Base-by-base conservation (phyloP, 2,329 filamentous ascomycete species). In the Fusarium coicis region DNA sequence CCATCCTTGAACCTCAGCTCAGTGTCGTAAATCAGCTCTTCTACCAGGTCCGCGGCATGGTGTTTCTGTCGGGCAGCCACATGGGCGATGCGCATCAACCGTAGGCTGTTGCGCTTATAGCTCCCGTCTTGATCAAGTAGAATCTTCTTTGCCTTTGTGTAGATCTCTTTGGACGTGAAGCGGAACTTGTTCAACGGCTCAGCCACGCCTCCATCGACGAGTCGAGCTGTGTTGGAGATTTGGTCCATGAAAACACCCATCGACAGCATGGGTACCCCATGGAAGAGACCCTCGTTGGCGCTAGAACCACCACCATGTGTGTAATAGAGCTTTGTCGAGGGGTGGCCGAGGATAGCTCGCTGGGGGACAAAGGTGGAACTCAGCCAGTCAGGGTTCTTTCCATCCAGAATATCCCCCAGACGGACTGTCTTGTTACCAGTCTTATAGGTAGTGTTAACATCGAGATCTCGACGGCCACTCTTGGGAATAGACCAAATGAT, bases 211-310 rank as follows among this genome's bases (percentile, higher is more conserved):
- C 42, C 42, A 1, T 10, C 42, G 10, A 44, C 42, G 42, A 44
- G 42, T 10, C 42, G 23, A 11, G 42, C 42, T 10, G 42, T 44
- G 5, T 44, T 44, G 7, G 42, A 44, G 7, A 44, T 44, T 26
- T 44, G 42, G 23, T 44, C 84, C 44, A 81, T 82, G 74, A 82
- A 85, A 54, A 82, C 79, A 4, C 79, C 79, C 43, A 85, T 77
- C 1, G 71, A 65, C 0, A 85, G 64, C 66, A 83, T 77, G 2
- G 9, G 9, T 4, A 10, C 9, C 1, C 83, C 83, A 64, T 84
- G 81, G 59, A 78, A 84, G 6, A 81, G 63, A 5, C 76, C 79
- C 69, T 85, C 84, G 63, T 84, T 84, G 32, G 80, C 82, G 59
- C 79, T 82, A 10, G 80, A 82, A 4, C 42, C 42, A 26, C 42